These are phyloP conservation scores for Larix kaempferi DNA, from an alignment of 75 land plant species.

Conservation along the genomic window DNA sequence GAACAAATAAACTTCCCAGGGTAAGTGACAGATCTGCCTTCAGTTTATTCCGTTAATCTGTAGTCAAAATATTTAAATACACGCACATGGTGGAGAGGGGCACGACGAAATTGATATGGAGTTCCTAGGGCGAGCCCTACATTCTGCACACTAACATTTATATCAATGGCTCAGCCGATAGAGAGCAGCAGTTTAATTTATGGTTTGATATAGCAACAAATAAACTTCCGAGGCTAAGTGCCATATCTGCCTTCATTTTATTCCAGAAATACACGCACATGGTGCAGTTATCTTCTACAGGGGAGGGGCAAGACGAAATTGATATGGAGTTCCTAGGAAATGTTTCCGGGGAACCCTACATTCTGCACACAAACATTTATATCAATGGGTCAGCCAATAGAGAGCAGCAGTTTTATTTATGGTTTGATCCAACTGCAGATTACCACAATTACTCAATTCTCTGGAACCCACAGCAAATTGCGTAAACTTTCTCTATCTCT, in stretches of 20 bases:
- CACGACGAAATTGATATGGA: conserved; percentile 63
- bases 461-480: conserved; percentile 33
- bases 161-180: conserved; percentile 31
- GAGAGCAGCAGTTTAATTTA: conserved; percentile 35
- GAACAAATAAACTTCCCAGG: too few relatives aligned
- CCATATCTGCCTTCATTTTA: too few relatives aligned
- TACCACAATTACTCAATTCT: conserved; percentile 51
- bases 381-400: conserved; percentile 31
- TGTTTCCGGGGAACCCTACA: conserved; percentile 35
- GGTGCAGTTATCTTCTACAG: conserved; percentile 35
- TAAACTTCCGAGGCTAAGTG: too few relatives aligned
- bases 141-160: conserved; percentile 48
- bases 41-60: too few relatives aligned
- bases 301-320: conserved; percentile 41
- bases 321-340: conserved; percentile 63
- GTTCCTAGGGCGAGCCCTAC: conserved; percentile 49
- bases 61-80: too few relatives aligned
- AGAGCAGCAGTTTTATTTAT: conserved; percentile 38
- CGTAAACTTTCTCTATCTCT: background rate
- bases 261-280: too few relatives aligned
- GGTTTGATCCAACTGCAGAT: conserved; percentile 53
- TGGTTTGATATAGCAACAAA: conserved; percentile 52
- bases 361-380: conserved; percentile 48
- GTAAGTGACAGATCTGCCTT: too few relatives aligned
- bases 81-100: background rate